These are phyloP conservation scores for Sugiyamaella qingdaonensis DNA, from an alignment of 805 yeast species.

Conservation along the genomic window DNA sequence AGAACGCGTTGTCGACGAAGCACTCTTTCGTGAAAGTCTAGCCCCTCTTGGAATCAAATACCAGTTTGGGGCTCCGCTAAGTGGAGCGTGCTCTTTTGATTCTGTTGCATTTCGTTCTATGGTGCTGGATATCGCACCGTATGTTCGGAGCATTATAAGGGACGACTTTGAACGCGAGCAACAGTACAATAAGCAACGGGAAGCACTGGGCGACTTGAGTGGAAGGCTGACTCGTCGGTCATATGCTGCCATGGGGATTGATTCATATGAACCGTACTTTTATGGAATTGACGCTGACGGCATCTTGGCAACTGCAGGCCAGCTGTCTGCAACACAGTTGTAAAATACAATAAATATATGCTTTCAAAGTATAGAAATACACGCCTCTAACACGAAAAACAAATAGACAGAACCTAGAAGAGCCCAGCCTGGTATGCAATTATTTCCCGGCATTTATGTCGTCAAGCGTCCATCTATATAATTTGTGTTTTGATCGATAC, in stretches of 20 bases:
- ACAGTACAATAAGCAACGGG: neutral
- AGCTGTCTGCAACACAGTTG: neutral
- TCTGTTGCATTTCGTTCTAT: conserved; percentile 10
- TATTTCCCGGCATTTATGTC: too few relatives aligned
- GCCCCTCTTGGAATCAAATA: conserved; percentile 8
- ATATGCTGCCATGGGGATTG: conserved; percentile 23
- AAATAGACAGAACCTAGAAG: neutral
- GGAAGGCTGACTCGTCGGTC: conserved; percentile 22
- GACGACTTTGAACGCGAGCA: conserved; percentile 19
- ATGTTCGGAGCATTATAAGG: conserved; percentile 29
- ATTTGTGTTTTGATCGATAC: conserved; percentile 49
- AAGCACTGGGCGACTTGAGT: neutral
- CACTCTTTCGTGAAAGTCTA: conserved; percentile 11
- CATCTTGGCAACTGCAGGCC: conserved; percentile 12
- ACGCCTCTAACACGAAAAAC: neutral
- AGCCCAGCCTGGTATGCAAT: neutral
- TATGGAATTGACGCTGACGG: conserved; percentile 17
- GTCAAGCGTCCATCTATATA: conserved; percentile 28
- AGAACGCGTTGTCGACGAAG: conserved; percentile 5
- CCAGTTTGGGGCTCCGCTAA: neutral
- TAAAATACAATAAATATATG: neutral
- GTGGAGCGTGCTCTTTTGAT: conserved; percentile 8
- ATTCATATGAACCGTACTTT: conserved; percentile 15
- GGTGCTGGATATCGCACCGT: conserved; percentile 28
- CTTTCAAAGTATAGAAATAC: neutral